phyloP scores from a whole-genome alignment of 192 early-diverging fungal genomes.

The Jimgerdemannia flammicorona region DNA sequence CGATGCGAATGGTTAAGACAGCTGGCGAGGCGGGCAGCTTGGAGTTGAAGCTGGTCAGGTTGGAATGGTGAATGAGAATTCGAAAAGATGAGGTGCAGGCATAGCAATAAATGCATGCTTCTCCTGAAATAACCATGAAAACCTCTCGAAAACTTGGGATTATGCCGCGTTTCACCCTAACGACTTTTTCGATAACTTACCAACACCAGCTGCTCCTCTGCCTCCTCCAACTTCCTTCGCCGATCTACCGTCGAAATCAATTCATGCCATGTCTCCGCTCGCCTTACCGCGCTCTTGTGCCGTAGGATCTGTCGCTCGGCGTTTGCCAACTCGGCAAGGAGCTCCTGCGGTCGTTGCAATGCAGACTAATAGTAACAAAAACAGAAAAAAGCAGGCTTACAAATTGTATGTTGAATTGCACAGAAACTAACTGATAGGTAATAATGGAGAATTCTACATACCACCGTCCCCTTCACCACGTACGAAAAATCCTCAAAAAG shows the following conservation, averaged over 20 bases:
- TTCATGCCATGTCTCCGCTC: slow-evolving; percentile 11
- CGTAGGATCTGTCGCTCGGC: slow-evolving; percentile 13
- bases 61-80: neutral
- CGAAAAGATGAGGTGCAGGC: too few species aligned
- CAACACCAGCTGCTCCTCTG: slow-evolving; percentile 36
- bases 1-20: slow-evolving; percentile 39
- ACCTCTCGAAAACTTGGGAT: too few species aligned
- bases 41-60: slow-evolving; percentile 29
- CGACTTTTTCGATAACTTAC: slow-evolving; percentile 18
- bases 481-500: neutral
- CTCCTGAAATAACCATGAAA: too few species aligned
- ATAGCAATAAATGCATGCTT: too few species aligned
- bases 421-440: neutral
- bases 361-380: slow-evolving; percentile 11
- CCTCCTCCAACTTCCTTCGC: slow-evolving; percentile 26
- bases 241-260: slow-evolving; percentile 21
- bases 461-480: slow-evolving; percentile 20
- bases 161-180: neutral
- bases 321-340: slow-evolving; percentile 13
- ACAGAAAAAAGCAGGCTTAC: too few species aligned
- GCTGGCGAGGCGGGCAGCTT: slow-evolving; percentile 32
- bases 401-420: neutral
- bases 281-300: slow-evolving; percentile 21
- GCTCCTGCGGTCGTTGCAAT: slow-evolving; percentile 18
- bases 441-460: slow-evolving; percentile 6